Evolutionary conservation across 345 rosid genomes (phyloP).

Genomic region (Gossypium ekmanianum): DNA sequence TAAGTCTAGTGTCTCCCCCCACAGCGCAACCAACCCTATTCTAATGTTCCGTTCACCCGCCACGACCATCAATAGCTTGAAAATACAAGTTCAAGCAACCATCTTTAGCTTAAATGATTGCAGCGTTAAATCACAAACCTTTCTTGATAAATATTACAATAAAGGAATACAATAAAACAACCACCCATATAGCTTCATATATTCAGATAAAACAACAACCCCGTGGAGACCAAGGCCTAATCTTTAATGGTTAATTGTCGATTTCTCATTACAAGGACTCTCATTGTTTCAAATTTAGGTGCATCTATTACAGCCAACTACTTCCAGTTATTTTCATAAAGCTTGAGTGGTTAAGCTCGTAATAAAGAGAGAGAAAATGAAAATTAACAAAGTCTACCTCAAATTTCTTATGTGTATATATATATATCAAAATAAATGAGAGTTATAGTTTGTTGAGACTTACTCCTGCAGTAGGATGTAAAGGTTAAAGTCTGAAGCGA

Average conservation of each 20-base stretch:
- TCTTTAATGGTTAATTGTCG: neutral
- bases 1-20: constrained; percentile 15
- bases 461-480: constrained; percentile 27
- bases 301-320: constrained; percentile 19
- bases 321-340: constrained; percentile 4
- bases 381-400: neutral
- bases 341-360: constrained; percentile 5
- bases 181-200: neutral
- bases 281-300: neutral
- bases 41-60: constrained; percentile 12
- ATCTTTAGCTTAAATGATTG: neutral
- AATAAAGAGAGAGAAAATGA: neutral
- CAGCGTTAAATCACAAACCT: neutral
- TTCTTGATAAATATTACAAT: neutral
- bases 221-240: constrained; percentile 8
- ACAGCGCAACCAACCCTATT: neutral
- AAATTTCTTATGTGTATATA: neutral
- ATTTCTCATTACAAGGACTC: constrained; percentile 15
- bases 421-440: neutral
- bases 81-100: constrained; percentile 1
- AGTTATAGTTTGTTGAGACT: constrained; percentile 11
- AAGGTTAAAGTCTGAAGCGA: constrained; percentile 23
- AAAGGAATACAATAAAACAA: neutral
- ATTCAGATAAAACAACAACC: constrained; percentile 17
- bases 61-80: constrained; percentile 21